These are phyloP conservation scores for Zygosaccharomyces pseudorouxii DNA, from an alignment of 805 yeast genomes.

Conservation along the genomic window DNA sequence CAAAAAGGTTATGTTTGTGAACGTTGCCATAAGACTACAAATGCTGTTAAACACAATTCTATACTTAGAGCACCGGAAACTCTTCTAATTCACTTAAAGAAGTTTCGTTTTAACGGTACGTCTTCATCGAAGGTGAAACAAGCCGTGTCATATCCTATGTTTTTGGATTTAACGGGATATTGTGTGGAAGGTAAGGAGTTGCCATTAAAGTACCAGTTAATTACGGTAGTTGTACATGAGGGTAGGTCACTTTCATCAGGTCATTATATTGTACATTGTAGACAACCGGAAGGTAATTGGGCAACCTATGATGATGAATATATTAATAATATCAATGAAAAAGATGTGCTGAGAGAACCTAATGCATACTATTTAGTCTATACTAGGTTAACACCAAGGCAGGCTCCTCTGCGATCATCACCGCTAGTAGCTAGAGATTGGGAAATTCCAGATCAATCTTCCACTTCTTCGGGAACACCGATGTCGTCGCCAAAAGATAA, in stretches of 20 bases:
- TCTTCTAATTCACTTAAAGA: constrained; percentile 76
- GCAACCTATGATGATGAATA: constrained; percentile 92
- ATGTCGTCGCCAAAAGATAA: constrained; percentile 14
- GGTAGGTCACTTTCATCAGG: constrained; percentile 92
- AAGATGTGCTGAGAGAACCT: constrained; percentile 72
- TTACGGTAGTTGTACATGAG: constrained; percentile 86
- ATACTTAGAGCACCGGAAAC: constrained; percentile 86
- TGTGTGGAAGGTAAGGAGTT: constrained; percentile 35
- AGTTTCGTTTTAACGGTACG: constrained; percentile 83
- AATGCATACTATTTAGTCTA: constrained; percentile 88
- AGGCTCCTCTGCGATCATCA: constrained; percentile 18
- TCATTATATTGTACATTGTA: constrained; percentile 86
- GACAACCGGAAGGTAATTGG: constrained; percentile 92
- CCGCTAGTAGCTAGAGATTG: constrained; percentile 11
- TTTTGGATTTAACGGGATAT: constrained; percentile 67
- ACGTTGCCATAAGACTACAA: constrained; percentile 69
- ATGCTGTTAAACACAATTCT: constrained; percentile 69
- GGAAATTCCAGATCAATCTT: constrained; percentile 16
- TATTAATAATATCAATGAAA: constrained; percentile 66
- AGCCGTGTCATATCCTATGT: constrained; percentile 73
- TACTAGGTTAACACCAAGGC: constrained; percentile 64
- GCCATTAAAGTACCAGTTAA: constrained; percentile 62
- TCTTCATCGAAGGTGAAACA: constrained; percentile 83
- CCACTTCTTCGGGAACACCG: constrained; percentile 12
- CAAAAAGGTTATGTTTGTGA: constrained; percentile 85